Base-by-base conservation (phyloP, 768 basidiomycete genomes). In the Phaffia australis region DNA sequence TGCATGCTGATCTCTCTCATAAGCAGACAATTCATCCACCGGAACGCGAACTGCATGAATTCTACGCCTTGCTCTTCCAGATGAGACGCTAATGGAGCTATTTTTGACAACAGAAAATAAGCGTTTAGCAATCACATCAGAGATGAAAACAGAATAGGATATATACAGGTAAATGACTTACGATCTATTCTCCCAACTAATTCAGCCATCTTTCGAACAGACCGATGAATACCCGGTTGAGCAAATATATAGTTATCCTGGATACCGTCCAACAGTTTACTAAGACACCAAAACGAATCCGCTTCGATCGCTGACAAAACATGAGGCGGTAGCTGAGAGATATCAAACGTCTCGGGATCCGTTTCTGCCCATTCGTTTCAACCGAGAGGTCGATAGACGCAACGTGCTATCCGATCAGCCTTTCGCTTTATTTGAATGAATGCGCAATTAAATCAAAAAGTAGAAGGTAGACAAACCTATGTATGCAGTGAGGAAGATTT, bases 41-140 rank as follows among this genome's bases (percentile, higher is more conserved):
- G 83, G 78, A 99, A 99, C 49, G 95, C 94, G 72, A 99, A 99
- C 75, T 99, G 95, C 86, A 99, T 95, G 74, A 95, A 99, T 79
- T 98, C 93, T 71, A 99, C 92, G 72, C 88, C 89, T 77, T 99
- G 87, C 15, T 85, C 79, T 69, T 87, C 86, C 60, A 99, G 81
- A 77, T 99, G 95, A 8, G 83, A 79, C 5, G 86, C 81, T n/a
- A 99, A 82, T 1, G 91, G 89, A 23, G 87, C 90, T 94, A 66
- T 6, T 9, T 50, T 0, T 8, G 6, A 60, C 18, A 19, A 52
- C 1, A 32, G 46, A 47, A 51, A 29, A 25, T 19, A 56, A 15
- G 3, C 0, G 19, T 29, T 63, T 29, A 63, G 52, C 18, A 18
- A n/a, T n/a, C 16, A 15, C 2, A 23, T 19, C n/a, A 21, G n/a